Conservation (phyloP, 805 yeast species). For the Hyphopichia homilentoma region DNA sequence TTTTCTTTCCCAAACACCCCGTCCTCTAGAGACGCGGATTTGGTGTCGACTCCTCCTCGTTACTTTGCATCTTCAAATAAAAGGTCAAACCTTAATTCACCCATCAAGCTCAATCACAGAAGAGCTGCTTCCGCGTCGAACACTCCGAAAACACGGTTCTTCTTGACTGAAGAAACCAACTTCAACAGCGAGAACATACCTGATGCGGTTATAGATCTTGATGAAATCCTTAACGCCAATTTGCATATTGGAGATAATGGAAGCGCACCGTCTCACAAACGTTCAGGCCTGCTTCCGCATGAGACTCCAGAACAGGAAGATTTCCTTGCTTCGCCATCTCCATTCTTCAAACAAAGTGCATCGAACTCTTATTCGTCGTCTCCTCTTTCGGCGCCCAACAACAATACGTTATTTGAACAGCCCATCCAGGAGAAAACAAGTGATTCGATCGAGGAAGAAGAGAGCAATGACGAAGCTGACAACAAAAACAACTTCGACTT, state of each 20-base stretch:
- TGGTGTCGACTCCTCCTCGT: constrained; percentile 12
- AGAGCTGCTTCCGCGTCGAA: constrained; percentile 16
- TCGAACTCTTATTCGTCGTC: constrained; percentile 14
- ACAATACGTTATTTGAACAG: constrained; percentile 20
- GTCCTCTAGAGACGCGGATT: constrained; percentile 12
- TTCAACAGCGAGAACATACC: constrained; percentile 28
- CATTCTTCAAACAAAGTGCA: constrained; percentile 16
- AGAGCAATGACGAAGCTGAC: constrained; percentile 16
- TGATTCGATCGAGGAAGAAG: constrained; percentile 16
- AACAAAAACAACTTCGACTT: constrained; percentile 6
- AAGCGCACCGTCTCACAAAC: constrained; percentile 8
- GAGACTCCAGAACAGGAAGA: constrained; percentile 21
- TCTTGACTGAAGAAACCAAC: constrained; percentile 26
- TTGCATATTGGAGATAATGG: constrained; percentile 18
- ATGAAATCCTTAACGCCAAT: constrained; percentile 32
- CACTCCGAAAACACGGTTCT: constrained; percentile 20
- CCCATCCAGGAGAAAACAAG: constrained; percentile 25
- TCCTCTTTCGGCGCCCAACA: constrained; percentile 13
- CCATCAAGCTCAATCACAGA: constrained; percentile 24
- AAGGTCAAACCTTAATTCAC: constrained; percentile 25
- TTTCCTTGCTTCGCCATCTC: constrained; percentile 24
- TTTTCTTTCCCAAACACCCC: constrained; percentile 30
- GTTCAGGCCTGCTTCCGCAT: constrained; percentile 19
- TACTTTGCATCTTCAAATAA: constrained; percentile 11
- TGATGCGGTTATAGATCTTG: constrained; percentile 39